Conservation (phyloP, 257 asterid species). For the Primulina huaijiensis region DNA sequence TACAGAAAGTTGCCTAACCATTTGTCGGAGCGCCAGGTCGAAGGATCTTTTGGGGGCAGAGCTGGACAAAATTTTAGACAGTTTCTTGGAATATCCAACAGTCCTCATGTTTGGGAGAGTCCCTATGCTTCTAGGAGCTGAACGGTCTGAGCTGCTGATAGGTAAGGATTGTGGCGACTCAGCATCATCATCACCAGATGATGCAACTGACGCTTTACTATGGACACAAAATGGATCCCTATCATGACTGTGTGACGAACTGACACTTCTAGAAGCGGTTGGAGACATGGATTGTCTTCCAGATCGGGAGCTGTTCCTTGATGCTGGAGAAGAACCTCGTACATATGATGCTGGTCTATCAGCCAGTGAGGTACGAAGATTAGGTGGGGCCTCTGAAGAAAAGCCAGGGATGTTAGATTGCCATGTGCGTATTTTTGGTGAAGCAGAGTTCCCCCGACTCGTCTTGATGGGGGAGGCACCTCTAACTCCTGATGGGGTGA, state of each 20-base stretch:
- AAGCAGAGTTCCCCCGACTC: conserved; percentile 71
- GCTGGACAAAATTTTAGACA: conserved; percentile 50
- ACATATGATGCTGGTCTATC: conserved; percentile 92
- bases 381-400: conserved; percentile 88
- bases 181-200: conserved; percentile 86
- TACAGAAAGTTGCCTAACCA: conserved; percentile 48
- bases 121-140: conserved; percentile 48
- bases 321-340: conserved; percentile 95
- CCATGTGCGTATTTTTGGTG: conserved; percentile 84
- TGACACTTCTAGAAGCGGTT: conserved; percentile 73
- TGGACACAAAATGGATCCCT: conserved; percentile 64
- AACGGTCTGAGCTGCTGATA: conserved; percentile 50
- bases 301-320: conserved; percentile 68
- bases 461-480: conserved; percentile 79
- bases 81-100: conserved; percentile 58
- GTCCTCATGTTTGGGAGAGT: conserved; percentile 47
- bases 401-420: conserved; percentile 83
- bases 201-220: conserved; percentile 80
- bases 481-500: conserved; percentile 53
- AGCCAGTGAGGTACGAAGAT: conserved; percentile 91
- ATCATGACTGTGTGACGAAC: conserved; percentile 75
- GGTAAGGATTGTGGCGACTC: conserved; percentile 71
- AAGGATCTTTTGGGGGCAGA: conserved; percentile 92
- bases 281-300: conserved; percentile 96
- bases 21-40: conserved; percentile 78